phyloP scores from a whole-genome alignment of 129 eudicot genomes.

The Flaveria sonorensis region DNA sequence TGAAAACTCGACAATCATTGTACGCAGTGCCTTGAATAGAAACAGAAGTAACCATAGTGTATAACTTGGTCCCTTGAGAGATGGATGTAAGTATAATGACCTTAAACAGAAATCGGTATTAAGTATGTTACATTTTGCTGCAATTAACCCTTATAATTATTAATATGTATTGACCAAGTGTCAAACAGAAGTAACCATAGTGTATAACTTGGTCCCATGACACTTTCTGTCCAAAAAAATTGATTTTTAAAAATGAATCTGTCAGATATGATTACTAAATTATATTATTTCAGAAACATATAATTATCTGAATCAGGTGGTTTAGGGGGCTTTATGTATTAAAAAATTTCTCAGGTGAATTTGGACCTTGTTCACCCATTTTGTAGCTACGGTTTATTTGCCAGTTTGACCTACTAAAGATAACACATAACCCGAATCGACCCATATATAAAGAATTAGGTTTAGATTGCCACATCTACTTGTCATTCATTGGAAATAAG shows the following conservation, averaged over 20 bases:
- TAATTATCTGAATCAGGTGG: background rate
- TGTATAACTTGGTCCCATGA: no score
- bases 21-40: no score
- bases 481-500: background rate
- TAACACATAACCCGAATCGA: background rate
- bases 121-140: background rate
- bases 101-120: background rate
- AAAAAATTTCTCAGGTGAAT: background rate
- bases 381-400: background rate
- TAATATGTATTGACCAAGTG: background rate
- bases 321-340: background rate
- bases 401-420: background rate
- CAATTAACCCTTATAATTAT: background rate
- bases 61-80: no score
- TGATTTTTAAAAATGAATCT: background rate
- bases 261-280: background rate
- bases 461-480: background rate
- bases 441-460: background rate
- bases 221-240: background rate
- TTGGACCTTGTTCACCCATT: background rate
- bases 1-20: no score
- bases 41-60: no score
- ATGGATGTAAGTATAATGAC: no score
- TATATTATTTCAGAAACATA: background rate
- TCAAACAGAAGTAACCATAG: no score